These are phyloP conservation scores for Scutellaria barbata DNA, from an alignment of 257 asterid genomes.

Conservation along the genomic window DNA sequence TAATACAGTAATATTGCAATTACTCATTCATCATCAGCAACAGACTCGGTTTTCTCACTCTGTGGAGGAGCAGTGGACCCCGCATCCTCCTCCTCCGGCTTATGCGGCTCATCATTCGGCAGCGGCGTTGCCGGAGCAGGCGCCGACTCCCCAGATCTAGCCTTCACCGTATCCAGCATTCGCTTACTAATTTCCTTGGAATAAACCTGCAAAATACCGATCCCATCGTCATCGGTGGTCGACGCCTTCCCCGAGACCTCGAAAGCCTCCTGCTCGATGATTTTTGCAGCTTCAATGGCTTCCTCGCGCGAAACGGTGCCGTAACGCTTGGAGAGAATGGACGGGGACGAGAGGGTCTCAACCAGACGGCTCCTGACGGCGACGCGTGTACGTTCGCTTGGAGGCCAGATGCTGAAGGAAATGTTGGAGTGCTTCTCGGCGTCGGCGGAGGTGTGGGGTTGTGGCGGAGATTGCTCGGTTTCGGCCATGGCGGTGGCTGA, in stretches of 20 bases:
- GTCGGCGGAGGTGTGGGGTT: conserved; percentile 32
- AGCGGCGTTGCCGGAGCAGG: conserved; percentile 35
- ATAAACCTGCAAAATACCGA: conserved; percentile 78
- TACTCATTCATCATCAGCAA: conserved; percentile 49
- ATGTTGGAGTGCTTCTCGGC: conserved; percentile 35
- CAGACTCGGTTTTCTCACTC: conserved; percentile 55
- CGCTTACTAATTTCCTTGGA: conserved; percentile 88
- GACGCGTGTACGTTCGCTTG: conserved; percentile 83
- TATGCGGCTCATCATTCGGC: conserved; percentile 34
- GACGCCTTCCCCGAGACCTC: conserved; percentile 51
- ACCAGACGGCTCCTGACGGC: conserved; percentile 75
- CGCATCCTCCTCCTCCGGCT: conserved; percentile 56
- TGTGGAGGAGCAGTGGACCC: conserved; percentile 57
- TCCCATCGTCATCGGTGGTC: conserved; percentile 63
- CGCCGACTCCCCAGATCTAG: conserved; percentile 66
- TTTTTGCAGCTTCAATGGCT: conserved; percentile 63
- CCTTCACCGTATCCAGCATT: conserved; percentile 77
- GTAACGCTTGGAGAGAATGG: conserved; percentile 81
- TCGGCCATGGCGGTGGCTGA: conserved; percentile 43
- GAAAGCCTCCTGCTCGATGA: conserved; percentile 79
- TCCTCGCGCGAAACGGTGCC: conserved; percentile 75
- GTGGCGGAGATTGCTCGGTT: conserved; percentile 37
- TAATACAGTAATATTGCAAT: conserved; percentile 11
- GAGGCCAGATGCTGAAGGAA: conserved; percentile 94
- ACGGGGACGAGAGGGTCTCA: conserved; percentile 75